phyloP scores from a whole-genome alignment of 2,329 filamentous ascomycete genomes.

The Pestalotiopsis fici region DNA sequence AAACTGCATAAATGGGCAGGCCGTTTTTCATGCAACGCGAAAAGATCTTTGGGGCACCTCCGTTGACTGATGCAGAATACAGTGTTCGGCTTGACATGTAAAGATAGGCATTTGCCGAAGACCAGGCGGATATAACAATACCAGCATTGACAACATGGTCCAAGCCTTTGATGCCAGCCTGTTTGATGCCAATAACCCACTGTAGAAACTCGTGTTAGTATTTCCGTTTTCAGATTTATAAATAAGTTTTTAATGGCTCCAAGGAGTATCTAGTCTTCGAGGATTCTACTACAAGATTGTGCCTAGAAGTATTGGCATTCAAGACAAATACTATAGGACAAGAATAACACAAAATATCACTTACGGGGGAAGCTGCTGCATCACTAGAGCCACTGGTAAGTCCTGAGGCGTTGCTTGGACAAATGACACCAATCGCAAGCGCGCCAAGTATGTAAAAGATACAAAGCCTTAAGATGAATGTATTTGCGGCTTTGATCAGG shows the following conservation, averaged over 20 bases:
- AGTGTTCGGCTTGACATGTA: conserved; percentile 46
- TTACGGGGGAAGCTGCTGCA: conserved; percentile 40
- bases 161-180: conserved; percentile 38
- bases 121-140: conserved; percentile 37
- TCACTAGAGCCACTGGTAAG: conserved; percentile 28
- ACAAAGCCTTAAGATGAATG: conserved; percentile 35
- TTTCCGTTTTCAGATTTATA: too few species aligned
- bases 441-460: conserved; percentile 36
- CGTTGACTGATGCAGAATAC: conserved; percentile 47
- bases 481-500: conserved; percentile 22
- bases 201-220: too few species aligned
- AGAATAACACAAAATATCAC: too few species aligned
- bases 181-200: conserved; percentile 49
- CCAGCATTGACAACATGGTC: conserved; percentile 35
- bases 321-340: too few species aligned
- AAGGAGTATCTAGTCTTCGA: too few species aligned
- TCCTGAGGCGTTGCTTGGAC: conserved; percentile 31
- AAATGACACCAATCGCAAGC: conserved; percentile 35
- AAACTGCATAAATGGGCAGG: conserved; percentile 32
- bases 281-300: too few species aligned
- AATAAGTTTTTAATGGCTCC: too few species aligned
- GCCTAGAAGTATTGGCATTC: too few species aligned
- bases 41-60: conserved; percentile 46
- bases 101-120: conserved; percentile 41
- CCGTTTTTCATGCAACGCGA: conserved; percentile 43